Evolutionary conservation across 148 eudicot genomes (phyloP), one percentile per base, ranked within the genome.

Genomic region (Cornus kousa): DNA sequence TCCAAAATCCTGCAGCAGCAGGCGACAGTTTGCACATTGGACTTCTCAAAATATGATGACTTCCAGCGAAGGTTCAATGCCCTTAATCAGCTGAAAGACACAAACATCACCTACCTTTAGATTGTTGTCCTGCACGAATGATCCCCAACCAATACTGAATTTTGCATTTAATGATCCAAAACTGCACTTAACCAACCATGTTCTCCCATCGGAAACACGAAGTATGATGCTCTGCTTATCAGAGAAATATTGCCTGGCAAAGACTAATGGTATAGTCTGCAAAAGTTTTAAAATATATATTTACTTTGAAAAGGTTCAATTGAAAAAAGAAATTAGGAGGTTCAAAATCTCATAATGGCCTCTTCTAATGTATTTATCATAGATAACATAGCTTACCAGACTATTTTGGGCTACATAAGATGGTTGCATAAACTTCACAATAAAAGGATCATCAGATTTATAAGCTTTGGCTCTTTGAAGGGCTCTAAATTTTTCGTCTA

Each of bases 81-180:
- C 40, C 3, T 77, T 32, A 7, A 71, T 68, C 19, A 82, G 59
- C 74, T 80, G 82, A 80, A 84, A 87, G 10, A 80, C 79, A 74
- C 87, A 87, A 72, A 76, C 77, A 77, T 87, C 85, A 32, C 80
- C 84, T 20, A 74, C 67, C 33, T 68, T 67, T 20, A 82, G 24
- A n/a, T 20, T 48, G 67, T 87, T 87, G 67, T 82, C 87, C 70
- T 12, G 10, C 67, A 68, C 82, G 78, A 83, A 80, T 22, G 69
- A 19, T 22, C 0, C 31, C 79, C 78, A 73, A 17, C 74, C 75
- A 37, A 1, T 39, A 28, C 12, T 0, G 4, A 81, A 20, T 16
- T 14, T 20, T 22, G 46, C 67, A 13, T 23, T 3, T 46, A 5
- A 2, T 3, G 7, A 2, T 4, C 1, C 7, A 31, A 24, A 1